Evolutionary conservation across 2,329 filamentous ascomycete species (phyloP).

Genomic region (Apiospora rasikravindrae): DNA sequence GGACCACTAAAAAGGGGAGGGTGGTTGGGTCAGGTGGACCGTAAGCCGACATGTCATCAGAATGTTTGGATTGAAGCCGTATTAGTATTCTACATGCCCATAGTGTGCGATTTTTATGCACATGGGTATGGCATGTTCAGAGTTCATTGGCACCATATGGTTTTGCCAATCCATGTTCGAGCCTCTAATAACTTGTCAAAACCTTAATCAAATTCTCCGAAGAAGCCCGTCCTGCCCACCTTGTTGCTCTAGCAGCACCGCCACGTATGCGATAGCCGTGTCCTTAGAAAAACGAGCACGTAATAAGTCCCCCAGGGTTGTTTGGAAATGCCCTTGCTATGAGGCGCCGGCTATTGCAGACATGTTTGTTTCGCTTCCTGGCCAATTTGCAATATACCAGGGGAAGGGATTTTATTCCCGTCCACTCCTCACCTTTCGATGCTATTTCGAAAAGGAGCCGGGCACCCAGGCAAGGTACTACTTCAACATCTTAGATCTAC

Average conservation of each 20-base stretch:
- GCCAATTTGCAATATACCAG: neutral
- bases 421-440: neutral
- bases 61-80: neutral
- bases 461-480: neutral
- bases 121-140: neutral
- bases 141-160: conserved; percentile 1
- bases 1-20: neutral
- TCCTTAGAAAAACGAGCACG: neutral
- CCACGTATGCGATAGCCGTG: conserved; percentile 5
- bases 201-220: conserved; percentile 18
- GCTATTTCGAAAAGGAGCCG: neutral
- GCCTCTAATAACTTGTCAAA: conserved; percentile 12
- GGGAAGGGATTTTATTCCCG: neutral
- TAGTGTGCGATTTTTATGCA: neutral
- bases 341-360: neutral
- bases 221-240: conserved; percentile 13
- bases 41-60: conserved; percentile 8
- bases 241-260: conserved; percentile 15
- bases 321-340: neutral
- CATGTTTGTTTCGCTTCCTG: neutral
- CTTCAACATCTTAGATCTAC: conserved; percentile 14
- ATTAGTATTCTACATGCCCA: neutral
- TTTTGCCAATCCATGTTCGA: conserved; percentile 12
- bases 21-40: conserved; percentile 14
- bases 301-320: neutral